These are phyloP conservation scores for Fusarium sp. DNA, from an alignment of 2,329 filamentous ascomycete species.

Conservation along the genomic window DNA sequence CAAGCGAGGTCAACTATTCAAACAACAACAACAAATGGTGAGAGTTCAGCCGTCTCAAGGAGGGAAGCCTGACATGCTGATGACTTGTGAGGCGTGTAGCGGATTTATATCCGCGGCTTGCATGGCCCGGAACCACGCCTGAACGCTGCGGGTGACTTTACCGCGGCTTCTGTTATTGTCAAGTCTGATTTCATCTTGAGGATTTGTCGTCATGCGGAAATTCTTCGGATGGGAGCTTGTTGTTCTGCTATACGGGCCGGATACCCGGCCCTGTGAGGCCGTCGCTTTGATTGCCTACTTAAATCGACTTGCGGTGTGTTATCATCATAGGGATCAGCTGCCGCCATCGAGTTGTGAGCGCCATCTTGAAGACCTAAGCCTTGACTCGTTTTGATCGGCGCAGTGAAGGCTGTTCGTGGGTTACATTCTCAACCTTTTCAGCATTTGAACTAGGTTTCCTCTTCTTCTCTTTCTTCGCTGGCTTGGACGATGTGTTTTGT, in stretches of 20 bases:
- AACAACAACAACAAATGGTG: not conserved
- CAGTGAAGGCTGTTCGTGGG: constrained; percentile 23
- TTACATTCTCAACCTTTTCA: constrained; percentile 21
- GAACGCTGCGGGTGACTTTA: constrained; percentile 1
- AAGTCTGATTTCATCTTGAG: constrained; percentile 7
- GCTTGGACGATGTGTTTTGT: constrained; percentile 2
- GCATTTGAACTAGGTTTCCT: constrained; percentile 29
- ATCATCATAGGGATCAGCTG: constrained; percentile 4
- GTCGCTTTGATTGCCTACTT: constrained; percentile 1
- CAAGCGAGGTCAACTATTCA: not conserved
- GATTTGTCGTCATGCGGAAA: constrained; percentile 28
- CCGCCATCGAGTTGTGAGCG: not conserved
- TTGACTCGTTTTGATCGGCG: constrained; percentile 43
- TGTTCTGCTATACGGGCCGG: constrained; percentile 42
- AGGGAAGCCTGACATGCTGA: constrained; percentile 5
- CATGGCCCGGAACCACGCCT: constrained; percentile 8
- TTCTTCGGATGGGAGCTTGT: constrained; percentile 39
- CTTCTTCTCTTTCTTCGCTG: constrained; percentile 31
- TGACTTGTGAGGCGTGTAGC: constrained; percentile 4
- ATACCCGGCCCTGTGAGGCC: constrained; percentile 26
- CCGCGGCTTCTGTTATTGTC: constrained; percentile 12
- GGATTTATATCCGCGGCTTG: constrained; percentile 13
- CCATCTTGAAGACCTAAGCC: constrained; percentile 10
- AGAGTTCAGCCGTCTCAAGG: constrained; percentile 2
- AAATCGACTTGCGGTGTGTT: constrained; percentile 2